Percentiles rank a stretch among this genome's conserved stretches.
These are phyloP conservation scores for Strigomonas culicis DNA, from an alignment of 208 protist species.

Conservation along the genomic window DNA sequence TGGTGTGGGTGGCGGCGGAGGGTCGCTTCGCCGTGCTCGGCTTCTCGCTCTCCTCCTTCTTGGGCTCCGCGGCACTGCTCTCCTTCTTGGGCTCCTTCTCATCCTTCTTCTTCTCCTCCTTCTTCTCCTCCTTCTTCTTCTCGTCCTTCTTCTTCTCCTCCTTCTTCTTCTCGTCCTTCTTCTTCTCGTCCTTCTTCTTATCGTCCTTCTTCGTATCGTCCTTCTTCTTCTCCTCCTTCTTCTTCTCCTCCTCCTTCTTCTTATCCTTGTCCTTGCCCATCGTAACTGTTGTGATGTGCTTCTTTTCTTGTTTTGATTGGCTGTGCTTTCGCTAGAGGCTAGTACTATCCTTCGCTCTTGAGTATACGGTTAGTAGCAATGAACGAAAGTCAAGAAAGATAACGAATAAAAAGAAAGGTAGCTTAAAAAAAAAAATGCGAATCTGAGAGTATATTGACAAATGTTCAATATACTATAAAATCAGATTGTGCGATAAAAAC, in stretches of 20 bases:
- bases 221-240: conserved; percentile 1
- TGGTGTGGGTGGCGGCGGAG: conserved; percentile 1
- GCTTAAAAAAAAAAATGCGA: not conserved
- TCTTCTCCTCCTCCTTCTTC: conserved; percentile 12
- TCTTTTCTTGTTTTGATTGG: too few species aligned
- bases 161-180: conserved; percentile 13
- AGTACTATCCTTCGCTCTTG: too few species aligned
- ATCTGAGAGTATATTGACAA: not conserved
- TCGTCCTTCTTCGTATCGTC: not conserved
- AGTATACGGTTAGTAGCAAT: too few species aligned
- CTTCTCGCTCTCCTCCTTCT: not conserved
- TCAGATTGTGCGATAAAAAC: not conserved
- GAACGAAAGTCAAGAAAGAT: not conserved
- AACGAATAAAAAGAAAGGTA: conserved; percentile 5
- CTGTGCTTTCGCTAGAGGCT: too few species aligned
- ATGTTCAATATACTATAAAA: conserved; percentile 5
- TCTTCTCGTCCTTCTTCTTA: conserved; percentile 3
- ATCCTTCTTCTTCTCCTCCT: too few species aligned
- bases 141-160: conserved; percentile 9
- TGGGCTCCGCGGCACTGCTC: not conserved
- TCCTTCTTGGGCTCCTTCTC: not conserved
- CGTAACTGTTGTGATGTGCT: too few species aligned
- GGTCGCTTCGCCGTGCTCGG: not conserved
- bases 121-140: not conserved
- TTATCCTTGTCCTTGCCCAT: conserved; percentile 13